These are phyloP conservation scores for Fusarium subglutinans DNA, from an alignment of 2,329 filamentous ascomycete genomes.

Conservation along the genomic window DNA sequence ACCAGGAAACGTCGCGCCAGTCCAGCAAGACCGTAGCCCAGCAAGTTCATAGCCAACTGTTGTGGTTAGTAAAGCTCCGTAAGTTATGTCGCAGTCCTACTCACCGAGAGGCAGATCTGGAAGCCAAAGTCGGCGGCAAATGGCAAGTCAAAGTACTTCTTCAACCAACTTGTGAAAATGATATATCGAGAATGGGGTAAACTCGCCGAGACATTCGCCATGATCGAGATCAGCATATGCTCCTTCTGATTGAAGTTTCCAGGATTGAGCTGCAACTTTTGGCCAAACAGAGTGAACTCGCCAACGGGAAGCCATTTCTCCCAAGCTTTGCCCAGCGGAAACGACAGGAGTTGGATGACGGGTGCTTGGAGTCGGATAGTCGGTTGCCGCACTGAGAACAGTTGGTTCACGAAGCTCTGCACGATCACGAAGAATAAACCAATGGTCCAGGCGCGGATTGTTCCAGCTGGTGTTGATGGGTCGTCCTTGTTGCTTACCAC, in stretches of 20 bases:
- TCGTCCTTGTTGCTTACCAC: slow-evolving; percentile 65
- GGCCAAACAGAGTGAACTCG: slow-evolving; percentile 54
- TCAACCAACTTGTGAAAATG: slow-evolving; percentile 35
- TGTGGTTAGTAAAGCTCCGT: accelerated
- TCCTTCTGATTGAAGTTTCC: slow-evolving; percentile 67
- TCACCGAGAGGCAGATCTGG: slow-evolving; percentile 46
- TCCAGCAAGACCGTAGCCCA: slow-evolving; percentile 65
- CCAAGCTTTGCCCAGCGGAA: slow-evolving; percentile 56
- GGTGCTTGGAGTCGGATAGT: slow-evolving; percentile 59
- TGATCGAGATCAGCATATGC: slow-evolving; percentile 67
- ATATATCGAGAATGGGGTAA: slow-evolving; percentile 37
- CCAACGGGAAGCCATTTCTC: slow-evolving; percentile 56
- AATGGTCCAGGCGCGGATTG: slow-evolving; percentile 62
- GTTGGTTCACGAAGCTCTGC: slow-evolving; percentile 61
- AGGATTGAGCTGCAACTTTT: slow-evolving; percentile 58
- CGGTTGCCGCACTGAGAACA: slow-evolving; percentile 65
- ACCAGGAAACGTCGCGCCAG: slow-evolving; percentile 60
- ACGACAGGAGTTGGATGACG: slow-evolving; percentile 63
- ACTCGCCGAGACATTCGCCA: slow-evolving; percentile 44
- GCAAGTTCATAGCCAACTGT: slow-evolving; percentile 46
- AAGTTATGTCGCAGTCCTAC: accelerated
- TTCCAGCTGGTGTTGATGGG: slow-evolving; percentile 58
- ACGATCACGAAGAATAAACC: slow-evolving; percentile 58
- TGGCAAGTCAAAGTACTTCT: slow-evolving; percentile 37
- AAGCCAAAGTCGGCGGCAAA: slow-evolving; percentile 42